Conservation (phyloP, 2,329 filamentous ascomycete species). For the Fusarium miscanthi region DNA sequence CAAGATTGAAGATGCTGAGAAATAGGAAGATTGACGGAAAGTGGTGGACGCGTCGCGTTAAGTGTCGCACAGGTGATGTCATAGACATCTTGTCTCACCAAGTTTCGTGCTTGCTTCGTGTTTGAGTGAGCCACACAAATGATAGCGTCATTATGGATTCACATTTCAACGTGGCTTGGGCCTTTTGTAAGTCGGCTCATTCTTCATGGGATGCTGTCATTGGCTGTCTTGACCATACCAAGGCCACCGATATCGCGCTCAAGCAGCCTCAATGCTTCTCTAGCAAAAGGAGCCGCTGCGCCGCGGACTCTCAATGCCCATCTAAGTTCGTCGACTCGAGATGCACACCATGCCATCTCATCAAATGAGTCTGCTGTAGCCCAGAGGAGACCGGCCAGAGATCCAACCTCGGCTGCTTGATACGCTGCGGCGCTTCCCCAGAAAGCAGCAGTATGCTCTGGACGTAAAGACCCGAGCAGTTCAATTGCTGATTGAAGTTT, state of each 20-base stretch:
- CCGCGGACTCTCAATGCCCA: constrained; percentile 57
- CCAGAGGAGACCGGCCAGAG: constrained; percentile 56
- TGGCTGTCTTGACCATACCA: constrained; percentile 40
- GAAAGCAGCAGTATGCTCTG: constrained; percentile 58
- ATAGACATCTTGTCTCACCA: constrained; percentile 28
- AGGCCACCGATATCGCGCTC: constrained; percentile 50
- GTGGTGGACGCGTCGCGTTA: constrained; percentile 29
- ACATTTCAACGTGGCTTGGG: background rate
- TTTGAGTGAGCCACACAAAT: constrained; percentile 10
- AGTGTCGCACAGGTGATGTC: constrained; percentile 41
- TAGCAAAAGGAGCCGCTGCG: constrained; percentile 53
- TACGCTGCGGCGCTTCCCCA: constrained; percentile 59
- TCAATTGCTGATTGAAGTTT: constrained; percentile 55
- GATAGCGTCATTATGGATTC: constrained; percentile 4
- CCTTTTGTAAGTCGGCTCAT: background rate
- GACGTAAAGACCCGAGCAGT: constrained; percentile 55
- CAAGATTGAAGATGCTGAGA: background rate
- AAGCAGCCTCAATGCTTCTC: constrained; percentile 53
- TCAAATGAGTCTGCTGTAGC: constrained; percentile 51
- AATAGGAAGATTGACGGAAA: background rate
- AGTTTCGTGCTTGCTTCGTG: constrained; percentile 25
- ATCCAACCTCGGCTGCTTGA: constrained; percentile 56
- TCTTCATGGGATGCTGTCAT: constrained; percentile 25
- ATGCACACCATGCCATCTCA: constrained; percentile 55
- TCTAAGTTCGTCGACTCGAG: constrained; percentile 54